phyloP scores from a whole-genome alignment of 441 rosid species.

The Adansonia madagascariensis region DNA sequence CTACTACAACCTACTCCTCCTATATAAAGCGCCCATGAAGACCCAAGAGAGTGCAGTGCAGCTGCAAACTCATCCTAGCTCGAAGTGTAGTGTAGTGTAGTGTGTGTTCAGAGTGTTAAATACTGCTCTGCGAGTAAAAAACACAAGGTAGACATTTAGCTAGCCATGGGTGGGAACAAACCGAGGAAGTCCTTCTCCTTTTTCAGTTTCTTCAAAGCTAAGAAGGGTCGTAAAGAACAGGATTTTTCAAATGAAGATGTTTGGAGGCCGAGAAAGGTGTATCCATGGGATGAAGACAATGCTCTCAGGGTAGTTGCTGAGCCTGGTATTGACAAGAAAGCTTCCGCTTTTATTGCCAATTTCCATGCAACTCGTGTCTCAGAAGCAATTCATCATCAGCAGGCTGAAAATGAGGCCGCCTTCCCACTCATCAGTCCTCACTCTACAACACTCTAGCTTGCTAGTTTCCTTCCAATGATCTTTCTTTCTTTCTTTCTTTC shows the following conservation, averaged over 20 bases:
- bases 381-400: constrained; percentile 28
- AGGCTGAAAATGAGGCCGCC: neutral
- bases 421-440: neutral
- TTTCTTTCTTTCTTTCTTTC: neutral
- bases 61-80: neutral
- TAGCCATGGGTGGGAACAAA: constrained; percentile 44
- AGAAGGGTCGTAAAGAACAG: constrained; percentile 30
- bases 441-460: neutral
- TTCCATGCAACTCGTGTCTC: constrained; percentile 52
- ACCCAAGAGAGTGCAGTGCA: neutral
- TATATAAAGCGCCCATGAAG: neutral
- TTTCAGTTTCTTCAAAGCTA: constrained; percentile 43
- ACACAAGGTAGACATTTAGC: neutral
- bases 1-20: neutral
- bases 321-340: constrained; percentile 74
- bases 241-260: constrained; percentile 25
- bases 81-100: neutral
- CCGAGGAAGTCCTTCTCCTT: constrained; percentile 48
- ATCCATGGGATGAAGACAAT: constrained; percentile 70
- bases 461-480: neutral
- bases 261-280: constrained; percentile 40
- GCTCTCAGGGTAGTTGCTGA: constrained; percentile 56
- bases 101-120: neutral
- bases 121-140: neutral
- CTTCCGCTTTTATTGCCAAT: constrained; percentile 58